phyloP scores from a whole-genome alignment of 169 alveolate species.

The Eimeria praecox region DNA sequence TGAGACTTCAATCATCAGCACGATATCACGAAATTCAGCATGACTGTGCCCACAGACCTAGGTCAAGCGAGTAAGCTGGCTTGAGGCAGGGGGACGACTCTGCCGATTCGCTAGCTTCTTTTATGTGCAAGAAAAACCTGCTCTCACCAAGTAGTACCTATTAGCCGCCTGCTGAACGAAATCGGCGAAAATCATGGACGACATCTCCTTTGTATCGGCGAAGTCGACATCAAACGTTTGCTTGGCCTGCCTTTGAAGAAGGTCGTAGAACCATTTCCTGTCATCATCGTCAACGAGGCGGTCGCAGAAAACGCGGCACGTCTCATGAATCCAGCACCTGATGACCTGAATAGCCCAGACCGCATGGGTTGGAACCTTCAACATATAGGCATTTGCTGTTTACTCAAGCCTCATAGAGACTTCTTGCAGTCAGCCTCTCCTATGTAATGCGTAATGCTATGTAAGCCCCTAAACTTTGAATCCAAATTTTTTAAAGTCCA shows the following conservation, averaged over 20 bases:
- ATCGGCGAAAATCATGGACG: conserved; percentile 84
- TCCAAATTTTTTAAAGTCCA: not conserved
- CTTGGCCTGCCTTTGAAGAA: conserved; percentile 79
- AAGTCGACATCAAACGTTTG: conserved; percentile 82
- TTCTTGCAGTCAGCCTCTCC: not conserved
- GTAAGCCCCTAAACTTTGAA: not conserved
- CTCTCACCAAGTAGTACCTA: conserved; percentile 60
- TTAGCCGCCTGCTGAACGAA: conserved; percentile 47
- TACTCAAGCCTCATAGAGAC: not conserved
- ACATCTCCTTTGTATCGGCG: conserved; percentile 82
- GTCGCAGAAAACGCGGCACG: conserved; percentile 98
- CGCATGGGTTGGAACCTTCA: not conserved
- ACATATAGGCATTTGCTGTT: not conserved
- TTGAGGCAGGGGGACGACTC: not conserved
- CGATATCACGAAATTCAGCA: not conserved
- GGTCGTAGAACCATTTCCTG: conserved; percentile 87
- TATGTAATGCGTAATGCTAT: not conserved
- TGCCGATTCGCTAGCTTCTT: not conserved
- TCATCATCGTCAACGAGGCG: conserved; percentile 95
- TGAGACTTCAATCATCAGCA: not conserved
- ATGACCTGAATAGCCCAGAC: conserved; percentile 87
- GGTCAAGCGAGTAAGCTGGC: not conserved
- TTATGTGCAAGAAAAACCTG: not conserved
- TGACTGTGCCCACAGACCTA: not conserved
- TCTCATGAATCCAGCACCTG: conserved; percentile 98